phyloP scores from a whole-genome alignment of 441 rosid species.

The Dalechampia spathulata region DNA sequence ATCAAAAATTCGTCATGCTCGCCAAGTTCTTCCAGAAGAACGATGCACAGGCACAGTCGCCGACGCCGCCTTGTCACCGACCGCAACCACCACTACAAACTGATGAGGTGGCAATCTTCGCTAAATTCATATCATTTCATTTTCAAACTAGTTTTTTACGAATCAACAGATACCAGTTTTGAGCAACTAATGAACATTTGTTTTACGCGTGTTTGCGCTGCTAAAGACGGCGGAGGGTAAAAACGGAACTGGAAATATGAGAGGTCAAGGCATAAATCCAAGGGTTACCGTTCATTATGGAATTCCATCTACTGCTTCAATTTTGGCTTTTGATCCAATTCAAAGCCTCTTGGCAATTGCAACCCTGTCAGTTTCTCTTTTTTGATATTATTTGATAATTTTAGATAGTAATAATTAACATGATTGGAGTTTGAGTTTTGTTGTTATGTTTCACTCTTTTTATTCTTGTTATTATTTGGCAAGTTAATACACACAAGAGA shows the following conservation, averaged over 20 bases:
- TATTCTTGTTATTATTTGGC: too few species aligned
- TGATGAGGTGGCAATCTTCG: not conserved
- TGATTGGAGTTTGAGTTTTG: too few species aligned
- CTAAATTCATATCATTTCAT: not conserved
- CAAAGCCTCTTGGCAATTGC: slow-evolving; percentile 54
- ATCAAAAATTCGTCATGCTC: slow-evolving; percentile 40
- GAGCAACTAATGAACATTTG: not conserved
- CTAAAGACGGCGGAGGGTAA: slow-evolving; percentile 11
- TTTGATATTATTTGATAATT: not conserved
- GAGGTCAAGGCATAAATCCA: slow-evolving; percentile 30
- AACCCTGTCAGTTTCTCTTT: slow-evolving; percentile 37
- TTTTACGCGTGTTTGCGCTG: too few species aligned
- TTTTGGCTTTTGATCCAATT: slow-evolving; percentile 50
- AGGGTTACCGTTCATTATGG: slow-evolving; percentile 43
- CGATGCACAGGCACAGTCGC: slow-evolving; percentile 18
- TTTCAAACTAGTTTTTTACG: not conserved
- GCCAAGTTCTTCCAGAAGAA: slow-evolving; percentile 48
- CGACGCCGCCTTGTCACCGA: slow-evolving; percentile 4
- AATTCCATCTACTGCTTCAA: slow-evolving; percentile 51
- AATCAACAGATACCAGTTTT: too few species aligned
- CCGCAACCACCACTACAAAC: not conserved
- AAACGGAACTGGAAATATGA: slow-evolving; percentile 25
- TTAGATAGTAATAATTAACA: too few species aligned
- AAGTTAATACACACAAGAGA: too few species aligned
- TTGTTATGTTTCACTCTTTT: too few species aligned